Percentiles rank a stretch among this genome's conserved stretches.
Conservation (phyloP, 352 stramenopile species). For the Pythium rishiriense region DNA sequence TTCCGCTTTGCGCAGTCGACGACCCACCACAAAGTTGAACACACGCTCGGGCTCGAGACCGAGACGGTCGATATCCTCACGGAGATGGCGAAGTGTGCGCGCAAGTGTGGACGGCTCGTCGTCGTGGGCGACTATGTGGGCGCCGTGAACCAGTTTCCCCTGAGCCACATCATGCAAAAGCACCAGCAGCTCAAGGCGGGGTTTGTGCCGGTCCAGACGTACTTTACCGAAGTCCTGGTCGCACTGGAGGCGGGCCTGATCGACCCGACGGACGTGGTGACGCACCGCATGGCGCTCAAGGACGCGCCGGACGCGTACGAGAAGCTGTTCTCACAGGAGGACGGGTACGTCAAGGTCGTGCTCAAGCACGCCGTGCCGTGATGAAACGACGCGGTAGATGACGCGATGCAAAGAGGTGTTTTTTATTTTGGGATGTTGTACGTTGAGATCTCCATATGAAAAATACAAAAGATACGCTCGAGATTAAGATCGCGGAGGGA, state of each 20-base stretch:
- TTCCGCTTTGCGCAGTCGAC: constrained; percentile 31
- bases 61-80: constrained; percentile 33
- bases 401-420: background rate
- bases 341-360: constrained; percentile 42
- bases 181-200: constrained; percentile 39
- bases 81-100: constrained; percentile 33
- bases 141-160: constrained; percentile 36
- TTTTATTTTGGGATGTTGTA: background rate
- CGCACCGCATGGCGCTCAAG: constrained; percentile 34
- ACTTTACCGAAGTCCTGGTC: constrained; percentile 34
- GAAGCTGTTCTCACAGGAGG: constrained; percentile 31
- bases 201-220: constrained; percentile 35
- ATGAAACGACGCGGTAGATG: background rate
- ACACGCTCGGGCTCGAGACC: constrained; percentile 27
- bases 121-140: constrained; percentile 41
- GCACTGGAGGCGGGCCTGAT: constrained; percentile 32
- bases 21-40: constrained; percentile 31
- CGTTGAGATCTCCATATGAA: background rate
- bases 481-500: background rate
- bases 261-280: constrained; percentile 30
- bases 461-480: background rate
- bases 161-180: constrained; percentile 48
- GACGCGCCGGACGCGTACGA: constrained; percentile 36
- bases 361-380: constrained; percentile 20
- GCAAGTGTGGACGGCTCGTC: constrained; percentile 37